Base-by-base conservation (phyloP, 2,329 filamentous ascomycete genomes). In the Apiospora rasikravindrae region DNA sequence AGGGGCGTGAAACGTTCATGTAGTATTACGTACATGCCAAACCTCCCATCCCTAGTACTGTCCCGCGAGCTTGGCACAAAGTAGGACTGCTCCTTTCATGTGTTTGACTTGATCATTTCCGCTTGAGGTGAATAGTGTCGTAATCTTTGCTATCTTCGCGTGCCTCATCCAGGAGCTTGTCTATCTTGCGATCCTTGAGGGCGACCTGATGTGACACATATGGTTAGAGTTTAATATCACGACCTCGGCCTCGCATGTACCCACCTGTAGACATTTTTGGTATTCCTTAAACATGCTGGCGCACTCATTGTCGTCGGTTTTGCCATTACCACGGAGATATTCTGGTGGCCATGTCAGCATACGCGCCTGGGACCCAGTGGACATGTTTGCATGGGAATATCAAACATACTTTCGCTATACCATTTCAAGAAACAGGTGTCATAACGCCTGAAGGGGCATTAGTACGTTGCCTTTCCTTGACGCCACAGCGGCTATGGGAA, bases 341-440 rank as follows among this genome's bases (percentile, higher is more conserved):
- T 98, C 96, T 96, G 75, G 26, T 42, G 75, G 26, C 29, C 1
- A 44, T 40, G 70, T 75, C 5, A 76, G 71, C 29, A 51, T 72
- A 13, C 24, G 44, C 47, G 40, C 45, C n/a, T 69, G 22, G 19
- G 29, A n/a, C 69, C 61, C 57, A 53, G 72, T 69, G 85, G 37
- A 73, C 69, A 24, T 26, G 37, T 44, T 26, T 64, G 40, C 68
- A 40, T 33, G 69, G 73, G 14, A 67, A 51, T 61, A 67, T 70
- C 37, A 75, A 42, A 83, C 92, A 73, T 87, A 98, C 96, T 98
- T 84, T 99, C 96, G 81, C 95, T 98, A 83, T 99, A 99, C 96
- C 96, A 99, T 84, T 98, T 98, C 75, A 99, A 86, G 82, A 99
- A 99, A 85, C 96, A 99, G 70, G 93, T 95, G 82, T 99, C 96